A percentile compares a stretch with the other conserved stretches of the same genome.
Evolutionary conservation across 352 stramenopile genomes (phyloP).

Genomic region (Phytophthora lateralis): DNA sequence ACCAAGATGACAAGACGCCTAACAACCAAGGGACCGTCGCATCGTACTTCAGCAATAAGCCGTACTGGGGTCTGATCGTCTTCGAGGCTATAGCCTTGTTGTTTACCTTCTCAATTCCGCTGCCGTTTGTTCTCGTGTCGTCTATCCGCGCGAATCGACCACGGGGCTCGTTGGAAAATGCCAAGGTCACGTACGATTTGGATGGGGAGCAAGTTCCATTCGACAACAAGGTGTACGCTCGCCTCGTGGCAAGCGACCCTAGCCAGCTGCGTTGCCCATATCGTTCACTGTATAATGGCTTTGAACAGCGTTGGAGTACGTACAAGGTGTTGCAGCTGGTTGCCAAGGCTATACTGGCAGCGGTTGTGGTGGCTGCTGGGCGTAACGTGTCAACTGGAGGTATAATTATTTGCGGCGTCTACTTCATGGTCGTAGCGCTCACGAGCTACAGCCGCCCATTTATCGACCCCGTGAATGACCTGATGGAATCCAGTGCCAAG

Average conservation of each 20-base stretch:
- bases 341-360: conserved; percentile 43
- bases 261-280: conserved; percentile 49
- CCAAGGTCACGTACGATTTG: conserved; percentile 43
- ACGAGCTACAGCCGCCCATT: conserved; percentile 46
- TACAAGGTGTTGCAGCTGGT: conserved; percentile 55
- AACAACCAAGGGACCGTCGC: conserved; percentile 9
- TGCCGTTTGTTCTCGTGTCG: conserved; percentile 35
- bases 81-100: conserved; percentile 31
- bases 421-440: conserved; percentile 31
- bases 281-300: conserved; percentile 52
- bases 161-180: conserved; percentile 38
- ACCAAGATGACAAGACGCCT: background rate
- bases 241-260: conserved; percentile 37
- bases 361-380: conserved; percentile 26
- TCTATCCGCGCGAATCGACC: conserved; percentile 46
- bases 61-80: conserved; percentile 33
- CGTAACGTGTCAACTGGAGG: conserved; percentile 21
- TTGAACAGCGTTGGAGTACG: conserved; percentile 48
- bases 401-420: conserved; percentile 32
- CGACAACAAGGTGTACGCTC: conserved; percentile 49
- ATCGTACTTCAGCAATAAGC: conserved; percentile 8
- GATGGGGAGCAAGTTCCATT: conserved; percentile 43
- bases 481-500: conserved; percentile 50
- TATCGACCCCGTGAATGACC: conserved; percentile 45
- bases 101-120: conserved; percentile 37